These are phyloP conservation scores for Scedosporium apiospermum DNA, from an alignment of 2,329 filamentous ascomycete genomes.

Conservation along the genomic window DNA sequence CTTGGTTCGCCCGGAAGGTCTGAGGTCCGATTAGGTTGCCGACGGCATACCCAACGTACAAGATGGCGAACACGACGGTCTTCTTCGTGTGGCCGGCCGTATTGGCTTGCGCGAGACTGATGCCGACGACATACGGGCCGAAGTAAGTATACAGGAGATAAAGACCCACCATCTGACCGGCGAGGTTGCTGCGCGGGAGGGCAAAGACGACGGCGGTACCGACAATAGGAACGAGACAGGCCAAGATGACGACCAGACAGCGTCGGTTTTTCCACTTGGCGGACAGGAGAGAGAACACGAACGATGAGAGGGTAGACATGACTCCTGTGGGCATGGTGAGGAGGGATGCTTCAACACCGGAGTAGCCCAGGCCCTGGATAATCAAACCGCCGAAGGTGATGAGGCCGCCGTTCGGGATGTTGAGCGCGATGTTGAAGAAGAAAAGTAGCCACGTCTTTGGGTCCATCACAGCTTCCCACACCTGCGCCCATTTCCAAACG, in stretches of 20 bases:
- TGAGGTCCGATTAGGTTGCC: conserved; percentile 29
- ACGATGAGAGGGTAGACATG: conserved; percentile 12
- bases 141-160: conserved; percentile 23
- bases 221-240: conserved; percentile 17
- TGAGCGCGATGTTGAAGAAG: conserved; percentile 39
- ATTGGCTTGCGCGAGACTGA: conserved; percentile 18
- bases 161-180: neutral
- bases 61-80: conserved; percentile 31
- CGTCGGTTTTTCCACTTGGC: conserved; percentile 1
- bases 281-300: neutral
- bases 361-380: conserved; percentile 6
- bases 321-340: conserved; percentile 12
- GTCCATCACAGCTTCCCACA: conserved; percentile 42
- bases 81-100: conserved; percentile 29
- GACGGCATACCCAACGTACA: conserved; percentile 32
- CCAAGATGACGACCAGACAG: neutral
- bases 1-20: conserved; percentile 25
- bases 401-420: conserved; percentile 51
- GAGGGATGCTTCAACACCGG: neutral
- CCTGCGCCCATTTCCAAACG: conserved; percentile 40
- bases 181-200: conserved; percentile 13
- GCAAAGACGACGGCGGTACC: conserved; percentile 31
- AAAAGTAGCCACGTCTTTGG: conserved; percentile 53
- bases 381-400: conserved; percentile 3
- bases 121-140: conserved; percentile 17